Evolutionary conservation across 129 eudicot genomes (phyloP), one percentile per base, ranked within the genome.

Genomic region (Arctium lappa): DNA sequence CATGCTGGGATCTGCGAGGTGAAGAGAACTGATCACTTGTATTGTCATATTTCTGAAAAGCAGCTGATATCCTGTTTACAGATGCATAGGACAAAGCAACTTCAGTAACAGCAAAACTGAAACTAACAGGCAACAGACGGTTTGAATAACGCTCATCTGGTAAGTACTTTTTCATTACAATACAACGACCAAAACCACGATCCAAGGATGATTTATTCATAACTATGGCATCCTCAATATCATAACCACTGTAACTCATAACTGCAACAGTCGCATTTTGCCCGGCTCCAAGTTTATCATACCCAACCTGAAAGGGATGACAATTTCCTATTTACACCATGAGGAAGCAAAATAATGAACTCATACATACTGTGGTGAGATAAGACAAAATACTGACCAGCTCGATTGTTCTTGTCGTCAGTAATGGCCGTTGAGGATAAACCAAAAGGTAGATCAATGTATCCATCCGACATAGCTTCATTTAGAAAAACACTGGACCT

Each of bases 211-310:
- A 86, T 87, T 96, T 96, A 75, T 96, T 96, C 98, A 96, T 91
- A 33, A 96, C 99, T 42, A 96, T 96, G 16, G 99, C 99, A 90
- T 96, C 99, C 88, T 96, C 98, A 72, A 96, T 93, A 85, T 96
- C 99, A 77, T 93, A 96, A 77, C 99, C 99, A 89, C 97, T 93
- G 72, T 91, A 96, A 81, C 99, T 93, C 99, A 96, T 96, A 37
- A 96, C 99, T 27, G 99, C 99, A 70, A 96, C 99, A 73, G 98
- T 96, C 36, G 99, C 98, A 83, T 96, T 96, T 85, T 96, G 99
- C 18, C 99, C 99, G 8, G 99, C 99, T 74, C 99, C 99, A 65
- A 96, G 95, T 84, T 96, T 93, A 88, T 96, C 99, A 84, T 87
- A 93, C 16, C 82, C 83, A 75, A 96, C 94, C 98, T 94, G 88